These are phyloP conservation scores for Phoma sp. DNA, from an alignment of 2,329 filamentous ascomycete species.

Conservation along the genomic window DNA sequence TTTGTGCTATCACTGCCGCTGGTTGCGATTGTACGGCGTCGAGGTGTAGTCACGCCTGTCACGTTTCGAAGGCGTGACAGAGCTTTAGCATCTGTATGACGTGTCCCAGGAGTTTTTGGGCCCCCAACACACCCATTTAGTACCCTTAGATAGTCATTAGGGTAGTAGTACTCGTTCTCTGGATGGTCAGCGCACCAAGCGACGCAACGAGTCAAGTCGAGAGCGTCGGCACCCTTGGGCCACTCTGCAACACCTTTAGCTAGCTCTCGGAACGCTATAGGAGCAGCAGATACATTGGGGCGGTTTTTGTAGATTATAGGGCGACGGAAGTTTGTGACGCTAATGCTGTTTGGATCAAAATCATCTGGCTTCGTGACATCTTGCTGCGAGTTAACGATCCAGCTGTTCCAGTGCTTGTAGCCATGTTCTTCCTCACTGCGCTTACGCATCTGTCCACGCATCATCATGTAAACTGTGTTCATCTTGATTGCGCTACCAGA, in stretches of 20 bases:
- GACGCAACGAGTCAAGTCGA: slow-evolving; percentile 39
- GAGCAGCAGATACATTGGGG: not conserved
- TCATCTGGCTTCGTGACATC: slow-evolving; percentile 7
- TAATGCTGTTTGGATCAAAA: slow-evolving; percentile 24
- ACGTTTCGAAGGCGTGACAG: not conserved
- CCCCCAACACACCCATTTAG: not conserved
- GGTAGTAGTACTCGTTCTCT: slow-evolving; percentile 32
- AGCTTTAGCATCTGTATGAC: not conserved
- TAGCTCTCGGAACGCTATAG: slow-evolving; percentile 30
- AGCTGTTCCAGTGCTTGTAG: slow-evolving; percentile 17
- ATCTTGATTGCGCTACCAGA: slow-evolving; percentile 7
- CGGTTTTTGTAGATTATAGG: not conserved
- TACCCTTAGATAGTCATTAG: slow-evolving; percentile 26
- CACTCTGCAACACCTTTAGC: slow-evolving; percentile 28
- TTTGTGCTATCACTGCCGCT: too few relatives aligned
- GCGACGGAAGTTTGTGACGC: slow-evolving; percentile 26
- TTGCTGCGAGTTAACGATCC: slow-evolving; percentile 24
- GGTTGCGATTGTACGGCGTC: not conserved
- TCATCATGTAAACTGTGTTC: slow-evolving; percentile 29
- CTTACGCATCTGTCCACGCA: slow-evolving; percentile 25
- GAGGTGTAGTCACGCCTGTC: not conserved
- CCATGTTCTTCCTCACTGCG: slow-evolving; percentile 13
- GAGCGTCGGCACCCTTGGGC: slow-evolving; percentile 31
- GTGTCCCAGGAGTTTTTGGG: not conserved
- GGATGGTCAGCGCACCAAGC: slow-evolving; percentile 26